Percentiles rank a stretch among this genome's conserved stretches.
Conservation (phyloP, 495 filamentous ascomycete genomes). For the Pseudevernia furfuracea region DNA sequence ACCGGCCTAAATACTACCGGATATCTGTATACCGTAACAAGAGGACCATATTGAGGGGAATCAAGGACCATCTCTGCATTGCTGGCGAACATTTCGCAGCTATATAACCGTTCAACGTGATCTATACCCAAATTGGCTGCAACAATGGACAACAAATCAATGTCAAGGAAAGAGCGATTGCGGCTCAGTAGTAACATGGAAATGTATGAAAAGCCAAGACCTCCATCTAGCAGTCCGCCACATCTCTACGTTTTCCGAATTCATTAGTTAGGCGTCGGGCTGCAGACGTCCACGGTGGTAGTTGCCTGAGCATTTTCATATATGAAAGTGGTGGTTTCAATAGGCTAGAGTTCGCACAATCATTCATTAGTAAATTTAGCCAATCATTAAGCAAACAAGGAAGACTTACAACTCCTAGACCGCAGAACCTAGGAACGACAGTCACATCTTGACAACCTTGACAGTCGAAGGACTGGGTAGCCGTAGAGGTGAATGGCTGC, state of each 20-base stretch:
- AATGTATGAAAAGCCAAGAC: too few relatives aligned
- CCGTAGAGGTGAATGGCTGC: constrained; percentile 7
- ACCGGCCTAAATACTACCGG: too few relatives aligned
- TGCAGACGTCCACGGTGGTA: constrained; percentile 13
- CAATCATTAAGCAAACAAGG: not conserved
- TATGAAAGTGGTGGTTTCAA: constrained; percentile 7
- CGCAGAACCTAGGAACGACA: not conserved
- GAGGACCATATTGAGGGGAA: too few relatives aligned
- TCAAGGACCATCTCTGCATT: too few relatives aligned
- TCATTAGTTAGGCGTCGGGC: constrained; percentile 2
- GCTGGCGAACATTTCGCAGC: too few relatives aligned
- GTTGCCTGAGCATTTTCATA: not conserved
- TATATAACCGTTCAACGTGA: too few relatives aligned
- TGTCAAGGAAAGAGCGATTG: too few relatives aligned
- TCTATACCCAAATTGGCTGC: too few relatives aligned
- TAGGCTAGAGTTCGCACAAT: not conserved
- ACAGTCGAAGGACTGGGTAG: constrained; percentile 11
- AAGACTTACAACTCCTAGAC: constrained; percentile 4
- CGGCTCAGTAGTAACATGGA: too few relatives aligned
- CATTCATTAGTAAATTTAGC: not conserved
- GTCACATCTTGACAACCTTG: constrained; percentile 2
- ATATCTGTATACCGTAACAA: too few relatives aligned
- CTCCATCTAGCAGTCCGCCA: too few relatives aligned
- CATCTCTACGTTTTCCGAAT: not conserved
- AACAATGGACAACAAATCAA: too few relatives aligned